Evolutionary conservation across 805 yeast genomes (phyloP), one percentile per base, ranked within the genome.

Genomic region (Candida vartiovaarae): DNA sequence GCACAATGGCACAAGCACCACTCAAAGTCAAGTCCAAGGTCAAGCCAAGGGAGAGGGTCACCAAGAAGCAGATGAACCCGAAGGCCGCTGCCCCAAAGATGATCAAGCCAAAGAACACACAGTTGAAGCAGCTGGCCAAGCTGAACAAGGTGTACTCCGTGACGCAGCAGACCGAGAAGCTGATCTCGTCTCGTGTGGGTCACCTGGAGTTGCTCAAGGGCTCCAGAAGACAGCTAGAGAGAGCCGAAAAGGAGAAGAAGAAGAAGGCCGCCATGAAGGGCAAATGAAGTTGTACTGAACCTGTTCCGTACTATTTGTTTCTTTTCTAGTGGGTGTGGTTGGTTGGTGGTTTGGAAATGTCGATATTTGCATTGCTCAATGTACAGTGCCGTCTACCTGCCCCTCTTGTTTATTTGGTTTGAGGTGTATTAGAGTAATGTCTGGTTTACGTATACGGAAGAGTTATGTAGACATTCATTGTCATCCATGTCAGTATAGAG

Each of bases 141-240:
- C 66, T 84, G 45, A 68, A 73, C 40, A 82, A 80, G 61, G 69
- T 72, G 34, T 59, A 65, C 27, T 67, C 72, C 2, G 60, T 68
- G 71, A 53, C 77, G 69, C 60, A 70, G 65, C 59, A 77, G 4
- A 91, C 98, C 3, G 99, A 91, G 65, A 88, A 79, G 66, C 71
- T 88, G 45, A 78, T 91, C 53, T 82, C 97, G 2, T 74, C 95
- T 44, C 76, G 91, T 61, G 97, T 91, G 6, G 99, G 99, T 26
- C 98, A 91, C 63, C 72, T 91, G 56, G 99, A 91, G 66, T 62
- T 91, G 34, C 68, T 91, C 51, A 89, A 86, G 63, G 99, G 99
- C 11, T 81, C 93, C 6, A 80, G 97, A 70, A 78, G 95, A 66
- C 78, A 84, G 55, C 46, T 86, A 15, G 96, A 87, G 60, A 84